Evolutionary conservation across 352 stramenopile genomes (phyloP).

Genomic region (Phytophthora pinifolia): DNA sequence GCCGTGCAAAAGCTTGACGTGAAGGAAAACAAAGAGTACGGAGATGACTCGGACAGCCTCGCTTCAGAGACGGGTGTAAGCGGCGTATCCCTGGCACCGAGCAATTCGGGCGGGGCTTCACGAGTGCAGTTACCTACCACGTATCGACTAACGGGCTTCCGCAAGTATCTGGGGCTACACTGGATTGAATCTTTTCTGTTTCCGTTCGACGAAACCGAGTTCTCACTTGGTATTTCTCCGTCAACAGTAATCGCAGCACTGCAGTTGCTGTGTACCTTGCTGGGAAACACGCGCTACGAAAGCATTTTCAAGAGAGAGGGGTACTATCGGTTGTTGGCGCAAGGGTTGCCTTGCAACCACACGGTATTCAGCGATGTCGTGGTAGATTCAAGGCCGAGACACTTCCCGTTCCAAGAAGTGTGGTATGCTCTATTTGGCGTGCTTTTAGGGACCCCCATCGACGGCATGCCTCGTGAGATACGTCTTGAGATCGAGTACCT

Average conservation of each 20-base stretch:
- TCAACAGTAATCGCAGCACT: slow-evolving; percentile 57
- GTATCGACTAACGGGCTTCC: slow-evolving; percentile 53
- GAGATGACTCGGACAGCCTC: slow-evolving; percentile 26
- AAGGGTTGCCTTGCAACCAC: slow-evolving; percentile 56
- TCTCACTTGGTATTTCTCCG: slow-evolving; percentile 36
- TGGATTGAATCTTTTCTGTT: slow-evolving; percentile 77
- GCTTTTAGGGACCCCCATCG: slow-evolving; percentile 56
- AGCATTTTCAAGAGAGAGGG: slow-evolving; percentile 61
- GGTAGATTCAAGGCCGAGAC: background rate
- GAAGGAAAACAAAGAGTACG: slow-evolving; percentile 59
- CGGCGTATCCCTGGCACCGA: slow-evolving; percentile 4
- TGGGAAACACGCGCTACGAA: slow-evolving; percentile 53
- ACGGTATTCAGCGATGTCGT: slow-evolving; percentile 20
- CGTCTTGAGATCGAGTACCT: slow-evolving; percentile 66
- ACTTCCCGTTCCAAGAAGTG: slow-evolving; percentile 68
- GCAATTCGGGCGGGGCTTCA: slow-evolving; percentile 17
- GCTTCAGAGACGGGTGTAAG: slow-evolving; percentile 3
- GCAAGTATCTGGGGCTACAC: slow-evolving; percentile 54
- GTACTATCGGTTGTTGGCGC: slow-evolving; percentile 65
- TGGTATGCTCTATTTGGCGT: slow-evolving; percentile 73
- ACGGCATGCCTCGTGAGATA: slow-evolving; percentile 62
- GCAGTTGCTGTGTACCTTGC: slow-evolving; percentile 47
- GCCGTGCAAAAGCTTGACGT: slow-evolving; percentile 74
- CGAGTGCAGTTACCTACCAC: slow-evolving; percentile 50
- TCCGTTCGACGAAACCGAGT: slow-evolving; percentile 29